These are phyloP conservation scores for Teunomyces lycoperdinae DNA, from an alignment of 805 yeast species.

Conservation along the genomic window DNA sequence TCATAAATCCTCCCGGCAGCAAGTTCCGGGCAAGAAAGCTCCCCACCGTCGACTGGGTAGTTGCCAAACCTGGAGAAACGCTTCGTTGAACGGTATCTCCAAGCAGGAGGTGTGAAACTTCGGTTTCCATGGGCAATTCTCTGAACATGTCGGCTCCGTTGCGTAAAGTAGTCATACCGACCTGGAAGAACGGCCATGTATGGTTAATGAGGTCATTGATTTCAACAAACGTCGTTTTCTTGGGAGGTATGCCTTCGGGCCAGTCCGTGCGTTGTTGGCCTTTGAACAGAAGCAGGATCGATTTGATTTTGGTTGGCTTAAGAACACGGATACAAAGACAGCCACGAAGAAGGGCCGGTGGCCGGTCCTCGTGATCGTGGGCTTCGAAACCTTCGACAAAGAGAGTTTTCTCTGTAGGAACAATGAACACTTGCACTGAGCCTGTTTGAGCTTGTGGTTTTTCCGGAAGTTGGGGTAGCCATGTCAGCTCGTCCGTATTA, in stretches of 20 bases:
- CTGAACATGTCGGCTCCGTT: conserved; percentile 49
- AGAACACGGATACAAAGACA: conserved; percentile 65
- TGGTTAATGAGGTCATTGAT: conserved; percentile 66
- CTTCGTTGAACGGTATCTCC: conserved; percentile 24
- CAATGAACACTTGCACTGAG: conserved; percentile 66
- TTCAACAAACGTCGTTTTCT: conserved; percentile 64
- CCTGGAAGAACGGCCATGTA: conserved; percentile 83
- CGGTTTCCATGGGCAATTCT: conserved; percentile 28
- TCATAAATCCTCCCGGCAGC: conserved; percentile 26
- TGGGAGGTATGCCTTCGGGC: conserved; percentile 98
- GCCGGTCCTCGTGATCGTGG: conserved; percentile 58
- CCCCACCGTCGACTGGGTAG: conserved; percentile 5
- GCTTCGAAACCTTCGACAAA: conserved; percentile 80
- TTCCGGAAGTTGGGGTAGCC: conserved; percentile 45
- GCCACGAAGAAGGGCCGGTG: conserved; percentile 83
- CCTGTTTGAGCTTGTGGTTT: conserved; percentile 61
- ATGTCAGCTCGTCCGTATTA: neutral
- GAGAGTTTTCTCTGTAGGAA: conserved; percentile 75
- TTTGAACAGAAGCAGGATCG: conserved; percentile 56
- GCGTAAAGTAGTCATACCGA: conserved; percentile 21
- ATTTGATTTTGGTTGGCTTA: conserved; percentile 70
- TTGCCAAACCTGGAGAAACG: conserved; percentile 9
- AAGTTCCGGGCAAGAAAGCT: conserved; percentile 24
- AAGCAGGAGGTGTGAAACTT: conserved; percentile 34
- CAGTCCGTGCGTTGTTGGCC: conserved; percentile 84